These are phyloP conservation scores for Yarrowia phangngaensis DNA, from an alignment of 805 yeast genomes.

Conservation along the genomic window DNA sequence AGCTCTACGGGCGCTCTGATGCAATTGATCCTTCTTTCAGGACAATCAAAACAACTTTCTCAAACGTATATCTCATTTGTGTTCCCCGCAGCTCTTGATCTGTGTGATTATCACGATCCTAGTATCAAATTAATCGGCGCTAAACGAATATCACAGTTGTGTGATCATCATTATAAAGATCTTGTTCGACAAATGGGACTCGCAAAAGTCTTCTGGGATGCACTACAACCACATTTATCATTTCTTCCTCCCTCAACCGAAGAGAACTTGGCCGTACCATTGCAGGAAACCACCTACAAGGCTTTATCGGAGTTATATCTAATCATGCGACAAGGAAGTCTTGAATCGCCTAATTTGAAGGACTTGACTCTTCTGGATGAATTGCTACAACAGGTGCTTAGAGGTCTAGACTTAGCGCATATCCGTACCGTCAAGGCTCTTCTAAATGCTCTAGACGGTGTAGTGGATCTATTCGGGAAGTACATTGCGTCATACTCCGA, in stretches of 20 bases:
- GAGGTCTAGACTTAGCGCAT: constrained; percentile 8
- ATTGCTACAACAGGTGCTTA: constrained; percentile 2
- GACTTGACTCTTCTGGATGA: constrained; percentile 12
- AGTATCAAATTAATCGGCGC: constrained; percentile 34
- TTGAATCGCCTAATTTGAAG: background rate
- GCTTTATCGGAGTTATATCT: constrained; percentile 4
- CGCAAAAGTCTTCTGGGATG: constrained; percentile 34
- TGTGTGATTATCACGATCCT: constrained; percentile 36
- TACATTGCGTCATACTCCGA: constrained; percentile 1
- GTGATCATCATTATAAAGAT: constrained; percentile 27
- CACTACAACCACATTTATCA: constrained; percentile 34
- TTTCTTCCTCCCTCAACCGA: constrained; percentile 38
- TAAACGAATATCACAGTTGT: constrained; percentile 21
- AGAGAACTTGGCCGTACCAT: constrained; percentile 2
- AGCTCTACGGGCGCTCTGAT: constrained; percentile 7
- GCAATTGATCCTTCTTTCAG: constrained; percentile 19
- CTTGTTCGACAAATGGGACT: constrained; percentile 33
- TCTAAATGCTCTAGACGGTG: constrained; percentile 3
- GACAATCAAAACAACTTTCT: constrained; percentile 7
- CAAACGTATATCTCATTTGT: constrained; percentile 36
- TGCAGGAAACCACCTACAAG: constrained; percentile 1
- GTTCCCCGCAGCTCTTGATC: constrained; percentile 36
- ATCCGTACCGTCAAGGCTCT: constrained; percentile 6
- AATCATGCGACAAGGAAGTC: constrained; percentile 5
- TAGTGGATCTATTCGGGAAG: constrained; percentile 11